Percentiles rank a stretch among this genome's conserved stretches.
Evolutionary conservation across 2,329 filamentous ascomycete genomes (phyloP).

Genomic region (Cyphellophora europaea): DNA sequence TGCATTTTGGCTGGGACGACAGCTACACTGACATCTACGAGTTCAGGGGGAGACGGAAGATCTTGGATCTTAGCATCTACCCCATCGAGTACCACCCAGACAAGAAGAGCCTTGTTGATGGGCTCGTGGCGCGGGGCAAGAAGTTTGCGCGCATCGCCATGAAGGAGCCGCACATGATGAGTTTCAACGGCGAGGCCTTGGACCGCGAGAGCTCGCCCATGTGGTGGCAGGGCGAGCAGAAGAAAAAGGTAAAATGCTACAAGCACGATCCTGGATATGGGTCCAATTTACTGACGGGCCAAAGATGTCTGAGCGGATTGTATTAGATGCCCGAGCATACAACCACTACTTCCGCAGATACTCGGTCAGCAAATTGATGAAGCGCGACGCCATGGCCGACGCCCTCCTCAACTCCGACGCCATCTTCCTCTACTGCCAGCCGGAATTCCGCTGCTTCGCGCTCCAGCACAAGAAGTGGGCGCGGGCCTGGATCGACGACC

Average conservation of each 20-base stretch:
- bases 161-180: not conserved
- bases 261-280: too few relatives aligned
- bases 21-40: slow-evolving; percentile 21
- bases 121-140: slow-evolving; percentile 36
- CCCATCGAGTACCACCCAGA: slow-evolving; percentile 25
- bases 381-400: not conserved
- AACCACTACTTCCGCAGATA: not conserved
- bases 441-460: slow-evolving; percentile 39
- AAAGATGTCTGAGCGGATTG: not conserved
- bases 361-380: not conserved
- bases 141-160: slow-evolving; percentile 35
- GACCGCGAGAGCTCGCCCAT: not conserved
- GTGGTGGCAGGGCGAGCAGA: not conserved
- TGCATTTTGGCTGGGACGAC: slow-evolving; percentile 26
- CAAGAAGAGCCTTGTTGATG: slow-evolving; percentile 26
- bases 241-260: too few relatives aligned
- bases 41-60: slow-evolving; percentile 30
- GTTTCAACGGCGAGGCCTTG: not conserved
- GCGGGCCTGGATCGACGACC: slow-evolving; percentile 29
- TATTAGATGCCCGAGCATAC: not conserved
- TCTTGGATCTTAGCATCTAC: slow-evolving; percentile 23
- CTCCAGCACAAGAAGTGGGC: slow-evolving; percentile 35
- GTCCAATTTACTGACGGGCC: too few relatives aligned
- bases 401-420: not conserved
- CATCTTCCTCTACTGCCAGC: slow-evolving; percentile 3